These are phyloP conservation scores for Papilionanthe hybrid DNA, from an alignment of 116 monocot genomes.

Conservation along the genomic window DNA sequence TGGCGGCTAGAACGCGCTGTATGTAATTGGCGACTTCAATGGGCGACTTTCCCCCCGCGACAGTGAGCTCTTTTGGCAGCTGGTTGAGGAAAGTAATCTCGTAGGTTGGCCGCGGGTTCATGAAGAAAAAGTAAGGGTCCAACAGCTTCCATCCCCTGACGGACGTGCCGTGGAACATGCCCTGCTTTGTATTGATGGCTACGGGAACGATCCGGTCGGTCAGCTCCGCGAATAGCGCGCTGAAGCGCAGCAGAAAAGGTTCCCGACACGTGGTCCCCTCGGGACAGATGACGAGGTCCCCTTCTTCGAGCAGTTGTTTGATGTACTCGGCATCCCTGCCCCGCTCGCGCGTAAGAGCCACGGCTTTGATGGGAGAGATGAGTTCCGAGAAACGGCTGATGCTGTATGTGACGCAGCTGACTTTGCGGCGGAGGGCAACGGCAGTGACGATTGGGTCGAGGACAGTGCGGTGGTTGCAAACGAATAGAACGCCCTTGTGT, in stretches of 20 bases:
- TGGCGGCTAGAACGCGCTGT: constrained; percentile 48
- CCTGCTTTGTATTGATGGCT: constrained; percentile 77
- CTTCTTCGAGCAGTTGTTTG: constrained; percentile 55
- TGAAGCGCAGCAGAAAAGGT: constrained; percentile 79
- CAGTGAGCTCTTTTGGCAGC: constrained; percentile 66
- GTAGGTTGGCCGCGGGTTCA: constrained; percentile 83
- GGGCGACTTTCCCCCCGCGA: constrained; percentile 60
- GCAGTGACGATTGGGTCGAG: constrained; percentile 68
- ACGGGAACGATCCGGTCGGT: constrained; percentile 83
- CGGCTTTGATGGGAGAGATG: constrained; percentile 71
- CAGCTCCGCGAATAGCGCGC: constrained; percentile 80
- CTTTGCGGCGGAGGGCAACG: constrained; percentile 65
- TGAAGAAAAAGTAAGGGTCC: constrained; percentile 94
- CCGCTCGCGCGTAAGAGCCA: constrained; percentile 55
- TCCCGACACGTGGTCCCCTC: constrained; percentile 90
- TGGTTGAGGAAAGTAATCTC: constrained; percentile 90
- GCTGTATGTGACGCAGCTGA: constrained; percentile 87
- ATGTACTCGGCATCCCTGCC: constrained; percentile 77
- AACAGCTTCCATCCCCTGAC: constrained; percentile 68
- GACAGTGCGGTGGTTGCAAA: constrained; percentile 87
- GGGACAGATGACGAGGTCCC: constrained; percentile 83
- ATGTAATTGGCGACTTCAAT: constrained; percentile 89
- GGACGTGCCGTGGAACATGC: constrained; percentile 76
- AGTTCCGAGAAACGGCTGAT: constrained; percentile 77
- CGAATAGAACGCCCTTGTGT: constrained; percentile 57